Evolutionary conservation across 192 early-diverging fungal species (phyloP).

Genomic region (Entomortierella lignicola): DNA sequence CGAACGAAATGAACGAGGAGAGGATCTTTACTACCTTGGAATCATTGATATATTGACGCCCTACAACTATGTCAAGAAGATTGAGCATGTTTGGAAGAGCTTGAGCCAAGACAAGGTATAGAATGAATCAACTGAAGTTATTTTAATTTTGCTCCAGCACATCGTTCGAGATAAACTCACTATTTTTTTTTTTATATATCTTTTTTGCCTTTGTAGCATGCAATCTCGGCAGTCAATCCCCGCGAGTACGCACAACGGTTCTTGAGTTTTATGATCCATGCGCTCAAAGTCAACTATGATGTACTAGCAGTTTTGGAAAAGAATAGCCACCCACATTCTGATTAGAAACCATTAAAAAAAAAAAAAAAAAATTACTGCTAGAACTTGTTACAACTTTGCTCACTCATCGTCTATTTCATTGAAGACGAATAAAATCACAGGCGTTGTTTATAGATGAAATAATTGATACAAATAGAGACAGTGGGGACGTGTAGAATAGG

Average conservation of each 20-base stretch:
- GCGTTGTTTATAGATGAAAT: too few species aligned
- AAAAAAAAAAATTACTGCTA: too few species aligned
- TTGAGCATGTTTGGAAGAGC: slow-evolving; percentile 91
- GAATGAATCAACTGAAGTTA: background rate
- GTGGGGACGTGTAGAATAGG: too few species aligned
- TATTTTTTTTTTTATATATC: background rate
- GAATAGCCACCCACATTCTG: slow-evolving; percentile 40
- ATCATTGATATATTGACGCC: slow-evolving; percentile 99
- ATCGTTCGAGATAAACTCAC: too few species aligned
- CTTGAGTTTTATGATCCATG: slow-evolving; percentile 80
- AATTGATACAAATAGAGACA: too few species aligned
- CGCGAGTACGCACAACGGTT: slow-evolving; percentile 90
- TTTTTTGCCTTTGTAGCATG: slow-evolving; percentile 51
- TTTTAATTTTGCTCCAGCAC: too few species aligned
- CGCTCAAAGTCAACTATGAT: slow-evolving; percentile 44
- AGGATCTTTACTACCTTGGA: slow-evolving; percentile 93
- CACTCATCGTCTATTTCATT: too few species aligned
- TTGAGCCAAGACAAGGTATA: slow-evolving; percentile 79
- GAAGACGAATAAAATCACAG: too few species aligned
- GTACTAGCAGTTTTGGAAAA: slow-evolving; percentile 24
- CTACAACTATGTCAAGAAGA: slow-evolving; percentile 88
- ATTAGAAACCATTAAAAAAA: slow-evolving; percentile 19
- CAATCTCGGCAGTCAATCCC: slow-evolving; percentile 90
- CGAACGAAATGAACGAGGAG: slow-evolving; percentile 71
- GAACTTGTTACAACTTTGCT: too few species aligned